Evolutionary conservation across 805 yeast species (phyloP), one percentile per base, ranked within the genome.

Genomic region (Clavispora asparagi): DNA sequence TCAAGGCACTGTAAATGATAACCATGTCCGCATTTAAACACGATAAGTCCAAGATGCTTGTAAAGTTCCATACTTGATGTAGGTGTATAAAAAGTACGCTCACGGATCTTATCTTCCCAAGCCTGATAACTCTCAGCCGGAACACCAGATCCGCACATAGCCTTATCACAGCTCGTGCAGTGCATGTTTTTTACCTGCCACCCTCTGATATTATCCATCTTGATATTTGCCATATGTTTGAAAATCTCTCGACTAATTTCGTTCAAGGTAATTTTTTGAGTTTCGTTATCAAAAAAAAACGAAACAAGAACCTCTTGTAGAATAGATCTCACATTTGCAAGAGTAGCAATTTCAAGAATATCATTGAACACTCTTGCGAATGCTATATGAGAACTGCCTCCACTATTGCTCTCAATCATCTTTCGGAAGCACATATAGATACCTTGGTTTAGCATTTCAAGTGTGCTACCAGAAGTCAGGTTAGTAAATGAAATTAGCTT

Each of bases 101-200:
- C 38, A 17, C 48, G 50, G 45, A 67, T 62, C 9, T 65, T 55
- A 26, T 71, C 69, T 55, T 80, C 85, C 91, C 91, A 85, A 4
- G 76, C 68, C 44, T 77, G 77, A 35, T 76, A 70, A 8, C 65
- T 70, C 2, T 78, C 67, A 2, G 39, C 42, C 23, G 73, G 67
- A 2, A 85, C 59, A 1, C 80, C 79, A 1, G 78, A 61, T 0
- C 97, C 96, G 82, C 90, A 83, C 30, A 90, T 66, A 17, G 68
- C 68, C 50, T 81, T 81, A 1, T 88, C 91, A 63, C 97, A 91
- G 0, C 84, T 78, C 31, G 85, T 85, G 62, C 97, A 91, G 41
- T 74, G 79, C 26, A 65, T 67, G 1, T 73, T 53, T n/a, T 48
- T 59, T 3, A 70, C 56, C 8, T 53, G 40, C 89, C 95, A 85